Evolutionary conservation across 768 basidiomycete genomes (phyloP).

Genomic region (Tylopilus subfusipes): DNA sequence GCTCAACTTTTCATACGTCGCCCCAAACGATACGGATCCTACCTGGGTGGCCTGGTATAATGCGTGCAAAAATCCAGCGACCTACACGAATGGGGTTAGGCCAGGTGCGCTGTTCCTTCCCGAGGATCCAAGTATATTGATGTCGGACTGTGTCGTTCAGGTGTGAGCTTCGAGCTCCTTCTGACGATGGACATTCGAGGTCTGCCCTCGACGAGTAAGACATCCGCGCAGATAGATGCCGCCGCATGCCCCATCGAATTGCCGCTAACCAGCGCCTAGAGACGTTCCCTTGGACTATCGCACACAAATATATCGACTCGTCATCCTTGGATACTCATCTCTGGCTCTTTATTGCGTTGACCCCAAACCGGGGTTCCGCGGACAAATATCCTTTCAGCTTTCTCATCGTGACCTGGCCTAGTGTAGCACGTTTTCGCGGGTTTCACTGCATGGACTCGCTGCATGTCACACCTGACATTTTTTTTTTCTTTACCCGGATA

Average conservation of each 20-base stretch:
- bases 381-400: conserved; percentile 7
- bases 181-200: conserved; percentile 70
- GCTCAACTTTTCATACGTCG: conserved; percentile 80
- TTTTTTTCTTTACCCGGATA: too few species aligned
- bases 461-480: too few species aligned
- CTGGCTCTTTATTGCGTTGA: conserved; percentile 4
- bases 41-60: conserved; percentile 84
- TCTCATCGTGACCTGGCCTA: neutral
- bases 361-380: conserved; percentile 4
- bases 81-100: conserved; percentile 48
- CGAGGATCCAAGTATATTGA: neutral
- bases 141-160: conserved; percentile 17
- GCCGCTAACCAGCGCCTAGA: conserved; percentile 47
- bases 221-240: conserved; percentile 55
- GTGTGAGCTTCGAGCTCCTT: conserved; percentile 61
- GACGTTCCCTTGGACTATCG: neutral
- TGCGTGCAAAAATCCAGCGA: conserved; percentile 61
- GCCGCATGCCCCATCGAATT: conserved; percentile 73
- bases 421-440: neutral
- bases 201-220: conserved; percentile 47
- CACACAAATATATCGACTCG: conserved; percentile 9
- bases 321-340: neutral
- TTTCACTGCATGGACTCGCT: too few species aligned
- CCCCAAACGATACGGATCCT: conserved; percentile 72
- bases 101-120: conserved; percentile 47